Percentiles rank a stretch among this genome's conserved stretches.
These are phyloP conservation scores for Aspergillus wentii DNA, from an alignment of 495 filamentous ascomycete genomes.

Conservation along the genomic window DNA sequence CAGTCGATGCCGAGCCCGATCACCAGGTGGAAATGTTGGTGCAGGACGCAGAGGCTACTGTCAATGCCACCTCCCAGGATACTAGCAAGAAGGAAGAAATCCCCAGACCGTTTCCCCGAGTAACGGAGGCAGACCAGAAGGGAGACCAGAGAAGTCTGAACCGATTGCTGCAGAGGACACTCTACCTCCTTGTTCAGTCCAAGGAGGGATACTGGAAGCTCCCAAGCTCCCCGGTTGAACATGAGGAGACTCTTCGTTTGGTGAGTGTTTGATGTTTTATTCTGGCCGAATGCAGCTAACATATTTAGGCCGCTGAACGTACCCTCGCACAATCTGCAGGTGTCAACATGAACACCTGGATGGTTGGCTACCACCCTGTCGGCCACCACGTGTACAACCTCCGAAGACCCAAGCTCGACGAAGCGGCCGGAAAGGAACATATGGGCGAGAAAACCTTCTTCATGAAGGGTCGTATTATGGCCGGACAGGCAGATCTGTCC, in stretches of 20 bases:
- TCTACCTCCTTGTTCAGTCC: conserved; percentile 77
- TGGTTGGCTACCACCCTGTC: conserved; percentile 85
- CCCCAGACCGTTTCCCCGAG: conserved; percentile 62
- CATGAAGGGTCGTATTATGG: conserved; percentile 92
- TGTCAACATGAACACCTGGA: conserved; percentile 98
- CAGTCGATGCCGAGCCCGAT: conserved; percentile 53
- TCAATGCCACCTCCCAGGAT: conserved; percentile 58
- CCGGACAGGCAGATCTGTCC: conserved; percentile 81
- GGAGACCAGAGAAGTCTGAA: conserved; percentile 72
- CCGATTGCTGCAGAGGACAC: conserved; percentile 65
- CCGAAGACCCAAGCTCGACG: conserved; percentile 26
- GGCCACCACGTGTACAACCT: conserved; percentile 64
- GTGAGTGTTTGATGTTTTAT: conserved; percentile 22
- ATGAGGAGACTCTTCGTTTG: conserved; percentile 71
- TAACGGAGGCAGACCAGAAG: conserved; percentile 76
- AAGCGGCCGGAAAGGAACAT: conserved; percentile 26
- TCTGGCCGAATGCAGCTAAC: too few species aligned
- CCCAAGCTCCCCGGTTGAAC: conserved; percentile 59
- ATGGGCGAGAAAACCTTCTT: conserved; percentile 85
- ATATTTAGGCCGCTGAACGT: conserved; percentile 73
- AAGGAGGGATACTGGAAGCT: conserved; percentile 74
- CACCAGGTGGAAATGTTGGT: conserved; percentile 62
- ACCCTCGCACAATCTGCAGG: conserved; percentile 72
- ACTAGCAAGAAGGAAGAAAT: conserved; percentile 61
- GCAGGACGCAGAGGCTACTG: conserved; percentile 68